Evolutionary conservation across 169 alveolate genomes (phyloP).

Genomic region (Cryptosporidium baileyi): DNA sequence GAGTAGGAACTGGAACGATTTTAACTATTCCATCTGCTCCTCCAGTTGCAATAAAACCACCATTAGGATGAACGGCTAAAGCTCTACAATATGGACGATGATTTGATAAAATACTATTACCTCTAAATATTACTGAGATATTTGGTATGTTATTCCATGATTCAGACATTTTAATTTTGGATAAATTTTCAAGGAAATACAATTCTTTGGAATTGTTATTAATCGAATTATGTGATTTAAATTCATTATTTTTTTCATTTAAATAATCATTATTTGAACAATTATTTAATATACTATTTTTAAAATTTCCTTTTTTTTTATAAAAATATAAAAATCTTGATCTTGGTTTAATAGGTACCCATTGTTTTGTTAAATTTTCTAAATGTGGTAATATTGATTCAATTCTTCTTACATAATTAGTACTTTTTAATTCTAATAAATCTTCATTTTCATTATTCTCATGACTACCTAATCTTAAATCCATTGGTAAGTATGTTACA

Average conservation of each 20-base stretch:
- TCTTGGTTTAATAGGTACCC: slow-evolving; percentile 46
- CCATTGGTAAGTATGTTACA: slow-evolving; percentile 56
- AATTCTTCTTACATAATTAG: slow-evolving; percentile 41
- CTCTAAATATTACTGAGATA: slow-evolving; percentile 42
- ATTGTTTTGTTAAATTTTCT: slow-evolving; percentile 37
- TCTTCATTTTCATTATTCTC: slow-evolving; percentile 14
- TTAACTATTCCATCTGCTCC: slow-evolving; percentile 70
- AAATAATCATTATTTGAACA: not conserved
- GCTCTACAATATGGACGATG: slow-evolving; percentile 70
- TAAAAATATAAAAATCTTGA: slow-evolving; percentile 9
- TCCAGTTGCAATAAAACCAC: slow-evolving; percentile 52
- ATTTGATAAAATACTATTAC: slow-evolving; percentile 38
- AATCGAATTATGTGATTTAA: not conserved
- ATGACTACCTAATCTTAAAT: slow-evolving; percentile 16
- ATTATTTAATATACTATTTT: not conserved
- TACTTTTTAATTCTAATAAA: slow-evolving; percentile 35
- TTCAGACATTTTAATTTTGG: slow-evolving; percentile 11
- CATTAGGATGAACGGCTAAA: slow-evolving; percentile 43
- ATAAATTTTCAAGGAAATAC: slow-evolving; percentile 10
- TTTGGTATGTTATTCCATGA: slow-evolving; percentile 24
- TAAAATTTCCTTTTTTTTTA: not conserved
- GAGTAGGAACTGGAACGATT: slow-evolving; percentile 64
- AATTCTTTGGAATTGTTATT: not conserved
- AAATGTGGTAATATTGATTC: slow-evolving; percentile 52
- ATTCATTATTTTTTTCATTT: not conserved